Conservation (phyloP, 257 asterid species). For the Marsdenia floribunda region DNA sequence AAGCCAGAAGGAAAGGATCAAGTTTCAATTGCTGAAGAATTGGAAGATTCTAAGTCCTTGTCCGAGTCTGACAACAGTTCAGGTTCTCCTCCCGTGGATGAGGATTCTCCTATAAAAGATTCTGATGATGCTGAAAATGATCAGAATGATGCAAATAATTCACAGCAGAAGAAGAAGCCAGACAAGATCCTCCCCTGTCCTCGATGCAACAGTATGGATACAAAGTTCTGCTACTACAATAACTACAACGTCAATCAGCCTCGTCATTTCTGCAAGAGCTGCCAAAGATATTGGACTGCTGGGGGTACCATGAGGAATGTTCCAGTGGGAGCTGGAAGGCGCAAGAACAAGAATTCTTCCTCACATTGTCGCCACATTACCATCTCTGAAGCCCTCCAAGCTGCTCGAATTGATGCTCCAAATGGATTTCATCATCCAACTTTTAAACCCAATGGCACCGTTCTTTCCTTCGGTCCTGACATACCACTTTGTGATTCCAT, state of each 20-base stretch:
- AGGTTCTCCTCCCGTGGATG: constrained; percentile 26
- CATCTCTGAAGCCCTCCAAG: constrained; percentile 57
- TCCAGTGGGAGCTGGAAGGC: constrained; percentile 85
- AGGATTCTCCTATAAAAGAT: constrained; percentile 30
- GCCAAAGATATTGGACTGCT: constrained; percentile 96
- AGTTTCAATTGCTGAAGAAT: constrained; percentile 28
- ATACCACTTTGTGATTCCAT: constrained; percentile 45
- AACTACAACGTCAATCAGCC: constrained; percentile 86
- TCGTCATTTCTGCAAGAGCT: constrained; percentile 89
- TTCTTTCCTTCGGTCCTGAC: constrained; percentile 64
- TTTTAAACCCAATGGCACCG: constrained; percentile 47
- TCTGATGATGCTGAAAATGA: constrained; percentile 34
- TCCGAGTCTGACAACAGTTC: constrained; percentile 30
- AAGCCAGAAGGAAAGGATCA: constrained; percentile 25
- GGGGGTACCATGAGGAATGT: constrained; percentile 96
- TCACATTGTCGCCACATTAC: constrained; percentile 53
- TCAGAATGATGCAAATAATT: constrained; percentile 32
- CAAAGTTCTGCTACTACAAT: constrained; percentile 88
- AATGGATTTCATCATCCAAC: constrained; percentile 37
- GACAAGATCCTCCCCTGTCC: constrained; percentile 91
- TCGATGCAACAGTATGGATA: constrained; percentile 88
- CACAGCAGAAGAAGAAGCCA: constrained; percentile 68
- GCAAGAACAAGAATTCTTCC: constrained; percentile 62
- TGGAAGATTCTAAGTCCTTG: constrained; percentile 18
- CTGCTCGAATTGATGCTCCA: constrained; percentile 37